Evolutionary conservation across 495 filamentous ascomycete species (phyloP).

Genomic region (Trichocladium uniseriatum): DNA sequence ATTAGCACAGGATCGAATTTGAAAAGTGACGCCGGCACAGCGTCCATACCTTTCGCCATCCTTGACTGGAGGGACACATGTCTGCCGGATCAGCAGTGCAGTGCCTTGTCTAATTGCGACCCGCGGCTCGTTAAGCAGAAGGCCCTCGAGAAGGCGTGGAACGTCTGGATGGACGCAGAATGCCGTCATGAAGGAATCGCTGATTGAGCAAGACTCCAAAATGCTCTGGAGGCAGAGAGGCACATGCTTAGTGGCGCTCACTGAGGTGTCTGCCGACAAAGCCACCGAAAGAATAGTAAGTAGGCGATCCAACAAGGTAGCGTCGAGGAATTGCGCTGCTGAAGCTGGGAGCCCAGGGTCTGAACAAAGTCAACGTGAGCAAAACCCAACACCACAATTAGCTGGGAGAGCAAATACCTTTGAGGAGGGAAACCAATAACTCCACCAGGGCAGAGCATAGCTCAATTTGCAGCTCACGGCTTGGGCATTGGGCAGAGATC

Average conservation of each 20-base stretch:
- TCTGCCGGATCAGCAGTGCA: slow-evolving; percentile 29
- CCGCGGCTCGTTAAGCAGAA: slow-evolving; percentile 37
- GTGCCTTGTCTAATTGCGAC: slow-evolving; percentile 32
- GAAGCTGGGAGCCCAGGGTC: slow-evolving; percentile 18
- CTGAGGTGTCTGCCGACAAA: slow-evolving; percentile 15
- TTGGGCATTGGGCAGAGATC: slow-evolving; percentile 31
- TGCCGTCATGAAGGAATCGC: slow-evolving; percentile 47
- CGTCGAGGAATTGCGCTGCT: slow-evolving; percentile 22
- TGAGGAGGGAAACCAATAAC: slow-evolving; percentile 33
- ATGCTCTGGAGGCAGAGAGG: slow-evolving; percentile 51
- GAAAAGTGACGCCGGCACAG: neutral
- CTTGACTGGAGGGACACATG: slow-evolving; percentile 6
- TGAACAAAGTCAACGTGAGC: neutral
- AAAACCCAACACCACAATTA: neutral
- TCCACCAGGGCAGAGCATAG: slow-evolving; percentile 36
- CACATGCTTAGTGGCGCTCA: slow-evolving; percentile 35
- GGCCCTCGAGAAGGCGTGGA: slow-evolving; percentile 24
- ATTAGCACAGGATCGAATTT: neutral
- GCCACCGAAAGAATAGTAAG: slow-evolving; percentile 26
- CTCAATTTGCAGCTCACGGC: slow-evolving; percentile 30
- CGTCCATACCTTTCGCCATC: neutral
- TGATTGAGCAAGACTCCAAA: slow-evolving; percentile 55
- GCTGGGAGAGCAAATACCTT: slow-evolving; percentile 25
- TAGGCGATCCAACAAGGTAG: slow-evolving; percentile 28
- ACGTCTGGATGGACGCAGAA: slow-evolving; percentile 36